Evolutionary conservation across 176 grass and related monocot species (phyloP).

Genomic region (Oryza meyeriana): DNA sequence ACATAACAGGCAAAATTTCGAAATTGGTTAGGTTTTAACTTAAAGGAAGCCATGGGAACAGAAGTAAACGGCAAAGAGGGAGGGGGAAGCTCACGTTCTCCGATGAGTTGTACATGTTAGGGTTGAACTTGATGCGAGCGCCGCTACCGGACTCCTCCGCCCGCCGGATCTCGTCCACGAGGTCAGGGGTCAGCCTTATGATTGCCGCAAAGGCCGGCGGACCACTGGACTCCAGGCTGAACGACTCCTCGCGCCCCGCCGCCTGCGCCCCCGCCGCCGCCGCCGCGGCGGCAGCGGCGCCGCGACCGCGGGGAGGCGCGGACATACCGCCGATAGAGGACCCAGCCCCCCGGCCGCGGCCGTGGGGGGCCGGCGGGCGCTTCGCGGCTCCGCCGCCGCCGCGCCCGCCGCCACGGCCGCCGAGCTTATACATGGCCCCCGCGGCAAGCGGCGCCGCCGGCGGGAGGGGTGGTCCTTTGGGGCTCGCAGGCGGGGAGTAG

Average conservation of each 20-base stretch:
- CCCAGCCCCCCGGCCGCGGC: slow-evolving; percentile 39
- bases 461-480: slow-evolving; percentile 34
- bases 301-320: slow-evolving; percentile 42
- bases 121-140: slow-evolving; percentile 88
- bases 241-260: slow-evolving; percentile 59
- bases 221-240: slow-evolving; percentile 61
- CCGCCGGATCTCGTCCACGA: slow-evolving; percentile 93
- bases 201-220: slow-evolving; percentile 74
- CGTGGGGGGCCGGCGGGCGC: slow-evolving; percentile 34
- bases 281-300: background rate
- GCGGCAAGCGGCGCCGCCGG: slow-evolving; percentile 36
- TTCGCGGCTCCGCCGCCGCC: slow-evolving; percentile 34
- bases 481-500: slow-evolving; percentile 39
- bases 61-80: slow-evolving; percentile 9
- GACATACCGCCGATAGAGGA: slow-evolving; percentile 32
- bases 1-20: background rate
- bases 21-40: slow-evolving; percentile 41
- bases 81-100: slow-evolving; percentile 60
- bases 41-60: background rate
- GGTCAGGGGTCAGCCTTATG: slow-evolving; percentile 77
- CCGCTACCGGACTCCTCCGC: slow-evolving; percentile 72
- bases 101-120: slow-evolving; percentile 51
- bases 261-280: background rate
- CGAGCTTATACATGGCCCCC: slow-evolving; percentile 62
- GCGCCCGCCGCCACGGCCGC: slow-evolving; percentile 52